phyloP scores from a whole-genome alignment of 768 basidiomycete genomes.

The Leccinum imitatum region DNA sequence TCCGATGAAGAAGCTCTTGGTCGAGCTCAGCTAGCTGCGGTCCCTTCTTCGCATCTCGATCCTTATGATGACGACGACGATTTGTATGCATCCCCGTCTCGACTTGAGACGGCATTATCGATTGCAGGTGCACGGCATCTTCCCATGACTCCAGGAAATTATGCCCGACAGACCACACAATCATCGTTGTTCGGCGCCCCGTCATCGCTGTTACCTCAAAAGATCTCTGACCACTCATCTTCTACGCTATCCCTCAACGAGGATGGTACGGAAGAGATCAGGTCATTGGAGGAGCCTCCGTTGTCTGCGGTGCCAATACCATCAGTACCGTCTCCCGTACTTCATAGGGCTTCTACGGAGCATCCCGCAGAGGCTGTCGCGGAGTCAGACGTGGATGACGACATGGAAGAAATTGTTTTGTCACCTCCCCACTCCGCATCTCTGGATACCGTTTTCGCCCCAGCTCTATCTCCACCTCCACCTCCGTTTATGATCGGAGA shows the following conservation, averaged over 20 bases:
- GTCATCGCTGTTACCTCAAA: constrained; percentile 29
- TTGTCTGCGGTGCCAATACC: constrained; percentile 3
- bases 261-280: neutral
- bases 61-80: constrained; percentile 45
- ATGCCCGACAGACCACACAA: constrained; percentile 14
- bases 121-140: constrained; percentile 59
- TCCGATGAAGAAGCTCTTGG: neutral
- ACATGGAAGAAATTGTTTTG: constrained; percentile 39
- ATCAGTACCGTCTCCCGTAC: constrained; percentile 2
- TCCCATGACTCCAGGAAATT: constrained; percentile 16
- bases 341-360: neutral
- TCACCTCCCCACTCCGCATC: neutral
- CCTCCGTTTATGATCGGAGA: constrained; percentile 16
- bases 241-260: neutral
- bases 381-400: constrained; percentile 32
- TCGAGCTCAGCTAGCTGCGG: neutral
- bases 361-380: constrained; percentile 2
- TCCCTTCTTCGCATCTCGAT: neutral
- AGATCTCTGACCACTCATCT: neutral
- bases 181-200: constrained; percentile 40
- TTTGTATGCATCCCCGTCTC: constrained; percentile 49
- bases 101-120: constrained; percentile 65
- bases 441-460: neutral
- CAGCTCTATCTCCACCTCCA: constrained; percentile 15
- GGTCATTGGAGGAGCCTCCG: constrained; percentile 8